Evolutionary conservation across 2,329 filamentous ascomycete species (phyloP), one percentile per base, ranked within the genome.

Genomic region (Colletotrichum trifolii): DNA sequence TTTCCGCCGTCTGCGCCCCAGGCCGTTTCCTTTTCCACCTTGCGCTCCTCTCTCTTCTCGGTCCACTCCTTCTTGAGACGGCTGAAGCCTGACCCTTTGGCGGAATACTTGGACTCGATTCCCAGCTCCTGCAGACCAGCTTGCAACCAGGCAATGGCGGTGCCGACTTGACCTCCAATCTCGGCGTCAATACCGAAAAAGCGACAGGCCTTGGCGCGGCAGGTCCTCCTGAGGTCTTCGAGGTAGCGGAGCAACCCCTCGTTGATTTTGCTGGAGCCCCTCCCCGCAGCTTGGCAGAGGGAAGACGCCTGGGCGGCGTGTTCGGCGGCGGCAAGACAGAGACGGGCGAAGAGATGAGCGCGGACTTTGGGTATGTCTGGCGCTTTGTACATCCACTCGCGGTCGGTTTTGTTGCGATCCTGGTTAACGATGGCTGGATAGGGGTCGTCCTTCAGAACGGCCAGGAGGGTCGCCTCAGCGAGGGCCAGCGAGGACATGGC

Each of bases 351-450:
- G 2, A 99, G 83, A 72, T 96, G 90, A 8, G 93, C 93, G 50
- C 95, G 89, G 15, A 97, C 94, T 74, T 95, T 94, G 36, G 94
- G 91, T 53, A 97, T 92, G 54, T 93, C 89, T 1, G 95, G 93
- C 0, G 93, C 87, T 72, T 91, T 93, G 76, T 96, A 96, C 94
- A 98, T 98, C 95, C 95, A 99, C 70, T 98, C 95, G 67, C 87
- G 93, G 76, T 94, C 93, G 70, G 90, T 89, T 57, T 90, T 87
- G 73, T 97, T 96, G 52, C 94, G 86, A 61, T 90, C 88, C 72
- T 97, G 92, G 1, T 93, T 89, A 2, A 97, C 90, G 7, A 90
- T 87, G 2, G 91, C 89, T 1, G 95, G 91, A 73, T 97, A 98
- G 0, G 95, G 94, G 73, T 99, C 96, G 74, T 98, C 95, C 71